Percentiles rank a stretch among this genome's conserved stretches.
phyloP scores from a whole-genome alignment of 768 basidiomycete genomes.

The Saitozyma sp. region DNA sequence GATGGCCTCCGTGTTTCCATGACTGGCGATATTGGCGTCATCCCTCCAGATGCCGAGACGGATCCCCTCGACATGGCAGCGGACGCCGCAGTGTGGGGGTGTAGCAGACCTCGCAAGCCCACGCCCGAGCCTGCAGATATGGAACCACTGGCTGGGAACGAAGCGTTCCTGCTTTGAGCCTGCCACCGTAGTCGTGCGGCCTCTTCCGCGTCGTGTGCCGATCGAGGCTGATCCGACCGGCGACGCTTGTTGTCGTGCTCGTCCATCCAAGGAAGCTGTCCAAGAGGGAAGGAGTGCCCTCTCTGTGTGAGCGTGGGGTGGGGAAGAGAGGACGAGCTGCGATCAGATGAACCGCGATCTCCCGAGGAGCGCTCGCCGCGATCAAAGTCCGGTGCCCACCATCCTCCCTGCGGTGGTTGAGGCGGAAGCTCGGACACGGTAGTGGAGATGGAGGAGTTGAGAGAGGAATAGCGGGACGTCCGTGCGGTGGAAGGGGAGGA shows the following conservation, averaged over 20 bases:
- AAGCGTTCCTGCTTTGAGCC: constrained; percentile 40
- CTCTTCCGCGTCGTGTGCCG: constrained; percentile 33
- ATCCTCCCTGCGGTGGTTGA: constrained; percentile 16
- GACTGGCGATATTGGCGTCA: constrained; percentile 2
- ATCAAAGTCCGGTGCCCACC: constrained; percentile 43
- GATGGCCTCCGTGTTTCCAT: constrained; percentile 12
- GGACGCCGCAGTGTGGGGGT: constrained; percentile 24
- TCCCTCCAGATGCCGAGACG: constrained; percentile 1
- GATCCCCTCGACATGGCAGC: constrained; percentile 22
- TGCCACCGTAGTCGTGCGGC: constrained; percentile 37
- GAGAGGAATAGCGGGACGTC: constrained; percentile 38
- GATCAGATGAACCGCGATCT: constrained; percentile 5
- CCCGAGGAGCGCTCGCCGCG: neutral
- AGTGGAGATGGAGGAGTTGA: constrained; percentile 20
- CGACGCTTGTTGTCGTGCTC: constrained; percentile 34
- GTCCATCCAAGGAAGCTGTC: constrained; percentile 13
- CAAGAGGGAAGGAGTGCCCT: constrained; percentile 12
- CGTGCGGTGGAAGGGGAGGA: constrained; percentile 36
- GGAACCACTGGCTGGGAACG: constrained; percentile 19
- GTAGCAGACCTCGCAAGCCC: constrained; percentile 14
- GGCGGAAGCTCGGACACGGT: constrained; percentile 10
- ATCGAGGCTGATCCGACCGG: constrained; percentile 34
- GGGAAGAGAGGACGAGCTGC: neutral
- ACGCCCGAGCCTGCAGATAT: constrained; percentile 1
- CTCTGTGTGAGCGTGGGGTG: constrained; percentile 11